Evolutionary conservation across 2,329 filamentous ascomycete species (phyloP), one percentile per base, ranked within the genome.

Genomic region (Nothopassalora personata): DNA sequence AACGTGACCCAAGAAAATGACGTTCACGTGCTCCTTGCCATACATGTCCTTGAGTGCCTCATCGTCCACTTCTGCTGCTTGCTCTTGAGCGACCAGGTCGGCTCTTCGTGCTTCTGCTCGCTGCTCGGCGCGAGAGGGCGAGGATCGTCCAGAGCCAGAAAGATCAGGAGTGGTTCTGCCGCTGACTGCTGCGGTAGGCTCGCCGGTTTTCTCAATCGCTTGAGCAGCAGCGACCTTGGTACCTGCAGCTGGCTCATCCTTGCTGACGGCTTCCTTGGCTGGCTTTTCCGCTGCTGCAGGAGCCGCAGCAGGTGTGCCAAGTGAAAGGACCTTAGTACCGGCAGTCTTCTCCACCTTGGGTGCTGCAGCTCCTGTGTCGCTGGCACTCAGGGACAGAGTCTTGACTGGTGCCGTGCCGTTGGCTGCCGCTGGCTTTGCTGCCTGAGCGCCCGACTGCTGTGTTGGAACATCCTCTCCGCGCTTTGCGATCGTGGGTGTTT

Each of bases 1-100:
- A 69, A 99, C 95, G 81, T 99, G 94, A 54, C 94, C 93, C 71
- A 97, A 89, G 78, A 97, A 97, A 66, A 97, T 96, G 68, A 99
- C 88, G 77, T 99, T 99, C 70, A 99, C 82, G 68, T 88, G 86
- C 72, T 88, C 91, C 76, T 97, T 97, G 73, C 94, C 94, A 74
- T 94, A 99, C 62, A 99, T 94, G 74, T 97, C 93, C 75, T 91
- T 90, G 61, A 99, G 79, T 0, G 91, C 93, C 28, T 91, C 80
- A 73, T 97, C 80, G 73, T 97, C 86, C 77, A 94, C 79, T 83
- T 91, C 75, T 76, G 88, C 74, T 77, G 83, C 81, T 73, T 96
- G 90, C 71, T 93, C 88, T 76, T 92, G 89, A 62, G 88, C 83
- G 59, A 99, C 89, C 36, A 89, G 86, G 73, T 95, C 90, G n/a